Evolutionary conservation across 176 grass and related monocot genomes (phyloP).

Genomic region (Avena sativa): DNA sequence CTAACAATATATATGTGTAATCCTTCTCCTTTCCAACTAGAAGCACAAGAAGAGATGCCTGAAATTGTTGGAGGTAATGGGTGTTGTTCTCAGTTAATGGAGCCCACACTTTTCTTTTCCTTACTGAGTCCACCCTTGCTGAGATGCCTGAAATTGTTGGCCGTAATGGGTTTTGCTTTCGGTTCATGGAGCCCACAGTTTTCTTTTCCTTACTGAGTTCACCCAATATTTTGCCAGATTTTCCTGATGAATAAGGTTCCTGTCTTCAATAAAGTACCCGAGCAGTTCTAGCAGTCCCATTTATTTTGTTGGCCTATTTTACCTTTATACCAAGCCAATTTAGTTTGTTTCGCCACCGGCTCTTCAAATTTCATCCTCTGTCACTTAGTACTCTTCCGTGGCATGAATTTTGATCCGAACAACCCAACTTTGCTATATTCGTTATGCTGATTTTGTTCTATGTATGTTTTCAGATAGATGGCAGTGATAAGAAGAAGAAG

Average conservation of each 20-base stretch:
- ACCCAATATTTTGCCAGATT: no score
- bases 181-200: neutral
- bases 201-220: neutral
- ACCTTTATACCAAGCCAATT: neutral
- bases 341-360: fast-evolving
- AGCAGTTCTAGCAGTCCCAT: neutral
- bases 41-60: neutral
- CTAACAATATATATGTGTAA: neutral
- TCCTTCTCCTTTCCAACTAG: neutral
- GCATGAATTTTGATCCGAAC: neutral
- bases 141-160: neutral
- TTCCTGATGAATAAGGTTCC: neutral
- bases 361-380: neutral
- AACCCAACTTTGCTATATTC: no score
- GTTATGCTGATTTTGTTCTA: no score
- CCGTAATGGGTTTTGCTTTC: neutral
- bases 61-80: neutral
- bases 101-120: neutral
- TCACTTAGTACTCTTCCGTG: neutral
- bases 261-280: neutral
- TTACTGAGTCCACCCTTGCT: neutral
- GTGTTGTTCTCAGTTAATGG: neutral
- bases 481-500: slow-evolving; percentile 59
- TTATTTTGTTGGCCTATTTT: neutral
- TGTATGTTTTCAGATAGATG: slow-evolving; percentile 60